phyloP scores from a whole-genome alignment of 139 green algal genomes.

The Picochlorum costavermella region DNA sequence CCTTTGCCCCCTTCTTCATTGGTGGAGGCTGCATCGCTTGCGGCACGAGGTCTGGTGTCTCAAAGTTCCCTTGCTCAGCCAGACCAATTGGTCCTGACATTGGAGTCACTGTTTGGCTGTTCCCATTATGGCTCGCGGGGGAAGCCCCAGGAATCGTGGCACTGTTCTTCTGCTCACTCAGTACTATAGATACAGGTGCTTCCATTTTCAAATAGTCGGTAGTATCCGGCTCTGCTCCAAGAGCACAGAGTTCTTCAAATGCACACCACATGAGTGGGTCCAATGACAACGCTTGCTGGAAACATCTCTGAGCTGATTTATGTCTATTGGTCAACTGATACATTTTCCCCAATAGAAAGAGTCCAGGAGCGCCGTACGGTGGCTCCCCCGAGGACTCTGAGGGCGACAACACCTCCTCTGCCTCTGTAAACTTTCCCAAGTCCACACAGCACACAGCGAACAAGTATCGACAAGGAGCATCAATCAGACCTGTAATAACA shows the following conservation, averaged over 20 bases:
- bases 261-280: slow-evolving; percentile 85
- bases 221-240: slow-evolving; percentile 56
- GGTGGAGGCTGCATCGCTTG: slow-evolving; percentile 17
- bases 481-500: slow-evolving; percentile 27
- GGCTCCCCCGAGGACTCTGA: slow-evolving; percentile 43
- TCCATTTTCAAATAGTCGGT: slow-evolving; percentile 8
- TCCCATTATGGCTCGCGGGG: too few relatives aligned
- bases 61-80: slow-evolving; percentile 18
- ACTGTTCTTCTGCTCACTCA: too few relatives aligned
- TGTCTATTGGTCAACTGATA: slow-evolving; percentile 48
- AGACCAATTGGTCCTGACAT: not conserved
- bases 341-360: slow-evolving; percentile 75
- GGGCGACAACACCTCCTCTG: slow-evolving; percentile 62
- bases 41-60: slow-evolving; percentile 23
- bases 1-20: not conserved
- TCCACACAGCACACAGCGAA: slow-evolving; percentile 70
- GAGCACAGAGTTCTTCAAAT: slow-evolving; percentile 82
- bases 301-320: slow-evolving; percentile 51
- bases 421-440: slow-evolving; percentile 70
- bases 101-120: not conserved
- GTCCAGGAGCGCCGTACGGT: slow-evolving; percentile 69
- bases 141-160: too few relatives aligned
- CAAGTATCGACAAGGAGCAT: slow-evolving; percentile 65
- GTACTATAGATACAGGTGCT: not conserved
- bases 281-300: slow-evolving; percentile 40